These are phyloP conservation scores for Exophiala spinifera DNA, from an alignment of 2,329 filamentous ascomycete species.

Conservation along the genomic window DNA sequence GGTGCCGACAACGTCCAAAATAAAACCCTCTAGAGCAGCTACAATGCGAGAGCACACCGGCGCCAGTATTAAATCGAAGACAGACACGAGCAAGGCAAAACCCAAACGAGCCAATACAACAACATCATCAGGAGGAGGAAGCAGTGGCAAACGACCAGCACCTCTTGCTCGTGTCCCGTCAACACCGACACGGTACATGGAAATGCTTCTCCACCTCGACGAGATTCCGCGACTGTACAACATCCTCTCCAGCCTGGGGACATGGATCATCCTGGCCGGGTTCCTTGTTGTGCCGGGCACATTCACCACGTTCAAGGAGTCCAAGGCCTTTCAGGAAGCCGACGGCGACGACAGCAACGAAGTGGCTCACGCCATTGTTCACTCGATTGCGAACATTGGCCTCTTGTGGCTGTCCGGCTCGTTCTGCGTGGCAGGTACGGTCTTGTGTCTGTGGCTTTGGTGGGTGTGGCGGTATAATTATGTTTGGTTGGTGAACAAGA, in stretches of 20 bases:
- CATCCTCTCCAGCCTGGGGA: conserved; percentile 44
- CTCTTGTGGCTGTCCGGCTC: conserved; percentile 45
- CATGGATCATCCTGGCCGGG: conserved; percentile 51
- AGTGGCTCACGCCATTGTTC: conserved; percentile 31
- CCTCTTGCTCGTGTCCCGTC: too few species aligned
- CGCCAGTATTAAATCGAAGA: too few species aligned
- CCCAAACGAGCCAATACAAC: too few species aligned
- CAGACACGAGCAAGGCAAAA: too few species aligned
- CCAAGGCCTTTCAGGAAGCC: conserved; percentile 27
- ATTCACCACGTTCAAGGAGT: conserved; percentile 44
- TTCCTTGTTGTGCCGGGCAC: conserved; percentile 54
- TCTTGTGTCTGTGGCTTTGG: conserved; percentile 44
- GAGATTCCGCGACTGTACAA: conserved; percentile 37
- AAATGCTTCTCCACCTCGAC: conserved; percentile 32
- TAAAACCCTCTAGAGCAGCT: too few species aligned
- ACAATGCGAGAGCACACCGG: too few species aligned
- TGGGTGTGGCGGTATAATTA: conserved; percentile 48
- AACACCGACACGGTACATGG: conserved; percentile 12
- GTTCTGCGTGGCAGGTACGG: conserved; percentile 41
- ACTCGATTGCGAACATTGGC: conserved; percentile 36
- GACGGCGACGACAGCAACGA: conserved; percentile 20
- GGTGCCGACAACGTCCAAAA: too few species aligned
- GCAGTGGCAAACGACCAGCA: too few species aligned
- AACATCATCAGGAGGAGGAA: too few species aligned
- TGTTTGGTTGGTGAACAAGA: conserved; percentile 52